Percentiles rank a stretch among this genome's conserved stretches.
phyloP scores from a whole-genome alignment of 257 asterid genomes.

The Mitragyna speciosa region DNA sequence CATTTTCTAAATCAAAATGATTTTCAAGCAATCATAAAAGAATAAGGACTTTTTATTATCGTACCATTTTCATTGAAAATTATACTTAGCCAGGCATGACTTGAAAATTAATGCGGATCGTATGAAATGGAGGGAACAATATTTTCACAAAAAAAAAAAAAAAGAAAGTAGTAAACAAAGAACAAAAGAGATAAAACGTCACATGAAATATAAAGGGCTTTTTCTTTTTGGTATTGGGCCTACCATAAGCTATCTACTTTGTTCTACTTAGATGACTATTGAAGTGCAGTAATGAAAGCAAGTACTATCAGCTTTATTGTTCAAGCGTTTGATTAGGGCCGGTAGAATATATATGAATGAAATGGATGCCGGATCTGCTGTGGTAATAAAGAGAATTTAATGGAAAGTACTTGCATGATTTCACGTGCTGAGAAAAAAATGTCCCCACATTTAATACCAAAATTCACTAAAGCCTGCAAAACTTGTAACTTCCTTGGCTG shows the following conservation, averaged over 20 bases:
- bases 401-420: background rate
- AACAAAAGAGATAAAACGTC: background rate
- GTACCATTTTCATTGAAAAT: no score
- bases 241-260: background rate
- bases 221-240: no score
- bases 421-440: background rate
- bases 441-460: conserved; percentile 6
- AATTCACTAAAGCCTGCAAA: conserved; percentile 8
- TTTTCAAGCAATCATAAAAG: background rate
- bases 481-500: background rate
- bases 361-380: conserved; percentile 5
- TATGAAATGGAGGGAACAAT: background rate
- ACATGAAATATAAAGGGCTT: background rate
- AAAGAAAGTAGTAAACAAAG: background rate
- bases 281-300: background rate
- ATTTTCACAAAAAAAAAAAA: background rate
- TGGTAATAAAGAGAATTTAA: background rate
- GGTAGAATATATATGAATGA: conserved; percentile 13
- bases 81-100: no score
- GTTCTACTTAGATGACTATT: no score
- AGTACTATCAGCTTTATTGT: background rate
- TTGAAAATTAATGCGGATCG: no score
- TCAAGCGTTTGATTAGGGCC: background rate
- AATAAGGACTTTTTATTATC: background rate
- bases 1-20: background rate